phyloP scores from a whole-genome alignment of 2,329 filamentous ascomycete species.

The Teratosphaeria pseudoeucalypti region DNA sequence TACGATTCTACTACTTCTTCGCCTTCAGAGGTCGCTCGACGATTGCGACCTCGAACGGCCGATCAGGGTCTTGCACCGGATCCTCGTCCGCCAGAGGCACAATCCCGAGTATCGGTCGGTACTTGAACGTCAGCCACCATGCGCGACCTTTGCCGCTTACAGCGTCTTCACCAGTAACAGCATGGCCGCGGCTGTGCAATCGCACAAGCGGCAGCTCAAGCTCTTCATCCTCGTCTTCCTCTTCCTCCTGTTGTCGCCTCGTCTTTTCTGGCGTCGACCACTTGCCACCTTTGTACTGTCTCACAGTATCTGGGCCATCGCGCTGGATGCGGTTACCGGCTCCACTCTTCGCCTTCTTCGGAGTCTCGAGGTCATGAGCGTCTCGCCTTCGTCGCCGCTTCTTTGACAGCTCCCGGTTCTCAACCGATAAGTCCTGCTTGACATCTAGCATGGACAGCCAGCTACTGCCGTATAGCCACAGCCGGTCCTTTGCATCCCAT shows the following conservation, averaged over 20 bases:
- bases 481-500: slow-evolving; percentile 55
- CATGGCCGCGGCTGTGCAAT: slow-evolving; percentile 31
- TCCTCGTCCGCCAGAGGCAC: slow-evolving; percentile 40
- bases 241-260: not conserved
- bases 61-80: slow-evolving; percentile 23
- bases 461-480: slow-evolving; percentile 79
- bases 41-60: slow-evolving; percentile 65
- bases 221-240: not conserved
- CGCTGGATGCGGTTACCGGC: not conserved
- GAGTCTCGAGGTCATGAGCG: slow-evolving; percentile 30
- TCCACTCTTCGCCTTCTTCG: slow-evolving; percentile 3
- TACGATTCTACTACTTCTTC: not conserved
- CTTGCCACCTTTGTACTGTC: not conserved
- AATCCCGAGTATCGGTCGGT: slow-evolving; percentile 80
- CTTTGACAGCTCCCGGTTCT: not conserved
- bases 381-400: slow-evolving; percentile 7
- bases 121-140: slow-evolving; percentile 83
- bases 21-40: slow-evolving; percentile 59
- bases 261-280: not conserved
- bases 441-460: slow-evolving; percentile 93
- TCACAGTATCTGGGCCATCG: not conserved
- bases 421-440: slow-evolving; percentile 50
- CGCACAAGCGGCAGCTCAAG: slow-evolving; percentile 1
- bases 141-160: slow-evolving; percentile 26
- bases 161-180: slow-evolving; percentile 31